These are phyloP conservation scores for Penicillium paneum DNA, from an alignment of 2,329 filamentous ascomycete species.

Conservation along the genomic window DNA sequence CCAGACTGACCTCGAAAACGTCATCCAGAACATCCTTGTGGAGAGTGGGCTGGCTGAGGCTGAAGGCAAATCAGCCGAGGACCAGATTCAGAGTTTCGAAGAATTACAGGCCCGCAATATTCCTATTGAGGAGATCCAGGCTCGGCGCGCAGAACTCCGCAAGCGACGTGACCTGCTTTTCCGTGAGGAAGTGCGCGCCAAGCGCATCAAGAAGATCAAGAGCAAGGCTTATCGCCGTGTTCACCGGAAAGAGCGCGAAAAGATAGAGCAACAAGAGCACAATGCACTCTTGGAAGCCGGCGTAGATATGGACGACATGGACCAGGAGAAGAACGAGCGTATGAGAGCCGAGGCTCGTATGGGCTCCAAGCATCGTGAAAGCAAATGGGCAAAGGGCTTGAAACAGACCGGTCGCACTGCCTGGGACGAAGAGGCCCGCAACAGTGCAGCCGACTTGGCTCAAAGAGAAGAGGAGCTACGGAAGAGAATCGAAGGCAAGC, in stretches of 20 bases:
- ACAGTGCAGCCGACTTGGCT: constrained; percentile 76
- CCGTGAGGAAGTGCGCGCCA: constrained; percentile 80
- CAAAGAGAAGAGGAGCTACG: constrained; percentile 77
- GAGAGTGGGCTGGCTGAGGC: constrained; percentile 71
- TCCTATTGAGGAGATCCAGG: constrained; percentile 68
- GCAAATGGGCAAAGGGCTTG: constrained; percentile 86
- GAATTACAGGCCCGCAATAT: constrained; percentile 69
- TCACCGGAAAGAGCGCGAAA: constrained; percentile 74
- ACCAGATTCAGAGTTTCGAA: constrained; percentile 66
- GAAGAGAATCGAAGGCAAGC: constrained; percentile 71
- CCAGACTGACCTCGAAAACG: constrained; percentile 76
- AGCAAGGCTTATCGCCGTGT: constrained; percentile 91
- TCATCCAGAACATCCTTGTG: constrained; percentile 83
- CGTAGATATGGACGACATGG: constrained; percentile 61
- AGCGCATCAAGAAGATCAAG: constrained; percentile 98
- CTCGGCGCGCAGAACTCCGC: constrained; percentile 69
- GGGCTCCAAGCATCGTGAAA: constrained; percentile 78
- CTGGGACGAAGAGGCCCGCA: constrained; percentile 84
- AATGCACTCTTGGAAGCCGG: constrained; percentile 58
- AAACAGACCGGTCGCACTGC: constrained; percentile 74
- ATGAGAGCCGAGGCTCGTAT: constrained; percentile 79
- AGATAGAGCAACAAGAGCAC: constrained; percentile 55
- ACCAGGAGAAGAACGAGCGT: constrained; percentile 66
- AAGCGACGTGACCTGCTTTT: constrained; percentile 81
- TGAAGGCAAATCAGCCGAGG: constrained; percentile 59